A percentile compares a stretch with the other conserved stretches of the same genome.
Evolutionary conservation across 2,329 filamentous ascomycete genomes (phyloP).

Genomic region (Elsinoe batatas): DNA sequence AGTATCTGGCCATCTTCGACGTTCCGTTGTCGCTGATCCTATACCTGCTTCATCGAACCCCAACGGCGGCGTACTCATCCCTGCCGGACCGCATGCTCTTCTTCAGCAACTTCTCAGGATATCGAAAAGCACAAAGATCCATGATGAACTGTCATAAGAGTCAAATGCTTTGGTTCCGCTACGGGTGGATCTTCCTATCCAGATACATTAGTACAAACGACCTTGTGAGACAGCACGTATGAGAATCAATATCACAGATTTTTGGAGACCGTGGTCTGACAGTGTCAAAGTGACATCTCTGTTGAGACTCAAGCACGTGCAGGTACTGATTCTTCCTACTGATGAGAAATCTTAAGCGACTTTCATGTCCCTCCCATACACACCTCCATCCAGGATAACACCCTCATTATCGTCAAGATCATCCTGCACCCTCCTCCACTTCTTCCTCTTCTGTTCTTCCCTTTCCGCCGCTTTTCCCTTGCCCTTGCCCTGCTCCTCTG

Average conservation of each 20-base stretch:
- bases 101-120: conserved; percentile 47
- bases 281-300: no score
- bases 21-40: conserved; percentile 50
- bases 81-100: conserved; percentile 9
- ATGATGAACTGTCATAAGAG: conserved; percentile 81
- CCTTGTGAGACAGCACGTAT: conserved; percentile 31
- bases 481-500: conserved; percentile 34
- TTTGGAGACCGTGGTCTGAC: no score
- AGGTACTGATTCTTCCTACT: no score
- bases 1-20: conserved; percentile 69
- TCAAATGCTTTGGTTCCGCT: conserved; percentile 95
- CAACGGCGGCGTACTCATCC: background rate
- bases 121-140: conserved; percentile 61
- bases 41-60: background rate
- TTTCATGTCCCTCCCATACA: conserved; percentile 15
- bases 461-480: conserved; percentile 37
- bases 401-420: conserved; percentile 45
- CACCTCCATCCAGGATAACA: conserved; percentile 44
- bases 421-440: conserved; percentile 44
- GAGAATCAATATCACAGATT: background rate
- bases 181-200: conserved; percentile 78
- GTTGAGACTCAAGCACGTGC: no score
- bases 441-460: conserved; percentile 28
- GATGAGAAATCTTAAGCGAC: background rate
- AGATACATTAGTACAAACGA: conserved; percentile 91